Evolutionary conservation across 2,329 filamentous ascomycete species (phyloP), one percentile per base, ranked within the genome.

Genomic region (Hypomyces perniciosus): DNA sequence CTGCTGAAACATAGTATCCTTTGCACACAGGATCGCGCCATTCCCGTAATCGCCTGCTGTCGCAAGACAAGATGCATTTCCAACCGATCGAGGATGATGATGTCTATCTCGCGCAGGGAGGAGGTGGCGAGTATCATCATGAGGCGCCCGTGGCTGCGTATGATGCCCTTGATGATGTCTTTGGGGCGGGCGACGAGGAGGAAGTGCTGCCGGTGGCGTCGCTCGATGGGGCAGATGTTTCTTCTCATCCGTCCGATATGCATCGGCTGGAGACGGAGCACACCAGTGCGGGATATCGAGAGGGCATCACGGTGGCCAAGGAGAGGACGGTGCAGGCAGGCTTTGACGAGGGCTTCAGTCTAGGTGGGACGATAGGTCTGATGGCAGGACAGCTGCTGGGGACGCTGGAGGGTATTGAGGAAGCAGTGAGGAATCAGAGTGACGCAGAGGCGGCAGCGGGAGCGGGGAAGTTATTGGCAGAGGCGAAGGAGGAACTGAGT

Each of bases 331-430:
- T 96, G 28, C 93, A 99, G 69, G 76, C 77, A 10, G 92, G 92
- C 0, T 97, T 99, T 63, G 93, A 99, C 65, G 88, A 92, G 57
- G 92, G 92, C 0, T 97, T 90, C 65, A 77, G 83, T 10, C 75
- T 97, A 0, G 93, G 93, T 9, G 91, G 90, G 1, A 83, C 85
- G 46, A 72, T 97, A 30, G 93, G 92, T 0, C 67, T 87, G 56
- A 77, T 78, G 29, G 85, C 84, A 0, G 93, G 93, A 0, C 83
- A 82, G 57, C 71, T 95, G 9, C 67, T 95, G 4, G 93, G 93
- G 0, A 71, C 88, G 4, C 63, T 96, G 5, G 88, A 95, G 62
- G 90, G 86, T 0, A 69, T 96, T 20, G 68, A 73, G 1, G 70
- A 71, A 10, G 80, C 82, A 8, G 57, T 79, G 56, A 61, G 39